Evolutionary conservation across 2,329 filamentous ascomycete genomes (phyloP), one percentile per base, ranked within the genome.

Genomic region (Sodiomyces alkalinus): DNA sequence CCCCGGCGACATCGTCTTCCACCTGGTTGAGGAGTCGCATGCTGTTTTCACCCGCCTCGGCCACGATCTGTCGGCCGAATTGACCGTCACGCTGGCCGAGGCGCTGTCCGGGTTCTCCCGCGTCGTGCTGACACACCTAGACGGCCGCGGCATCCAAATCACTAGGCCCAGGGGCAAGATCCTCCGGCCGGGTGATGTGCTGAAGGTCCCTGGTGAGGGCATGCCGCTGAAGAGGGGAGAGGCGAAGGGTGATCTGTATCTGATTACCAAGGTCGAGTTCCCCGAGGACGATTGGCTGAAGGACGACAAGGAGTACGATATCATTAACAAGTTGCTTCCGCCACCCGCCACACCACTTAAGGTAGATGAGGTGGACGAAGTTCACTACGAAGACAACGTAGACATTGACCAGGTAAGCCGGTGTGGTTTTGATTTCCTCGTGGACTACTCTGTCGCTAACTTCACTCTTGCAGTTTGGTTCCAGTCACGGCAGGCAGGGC

Each of bases 201-300:
- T 98, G 42, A 93, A 85, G 60, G 62, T 98, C 1, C 54, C 65
- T 3, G 85, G 83, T 16, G 90, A 98, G 58, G 90, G 90, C 34
- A 98, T 98, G 90, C 90, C 90, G 2, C 54, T 76, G 41, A 94
- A 94, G 65, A 74, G 76, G 32, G 81, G 77, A 37, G 90, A 98
- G 21, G 47, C 59, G 4, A 83, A 74, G 48, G 90, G 90, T 23
- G 85, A 96, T 45, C 60, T 98, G 12, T 98, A 87, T 53, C 63
- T 98, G 22, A 60, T 80, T 20, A 76, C 94, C 38, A 76, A 90
- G 43, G 68, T 98, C 37, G 69, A 82, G 30, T 96, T 96, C 59
- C 90, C 90, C 3, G 74, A 86, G 41, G 74, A 87, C 42, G 80
- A 74, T 16, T 96, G 85, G 83, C 60, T 86, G 33, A 62, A 69